Conservation (phyloP, 768 basidiomycete genomes). For the Podaxis sp. region DNA sequence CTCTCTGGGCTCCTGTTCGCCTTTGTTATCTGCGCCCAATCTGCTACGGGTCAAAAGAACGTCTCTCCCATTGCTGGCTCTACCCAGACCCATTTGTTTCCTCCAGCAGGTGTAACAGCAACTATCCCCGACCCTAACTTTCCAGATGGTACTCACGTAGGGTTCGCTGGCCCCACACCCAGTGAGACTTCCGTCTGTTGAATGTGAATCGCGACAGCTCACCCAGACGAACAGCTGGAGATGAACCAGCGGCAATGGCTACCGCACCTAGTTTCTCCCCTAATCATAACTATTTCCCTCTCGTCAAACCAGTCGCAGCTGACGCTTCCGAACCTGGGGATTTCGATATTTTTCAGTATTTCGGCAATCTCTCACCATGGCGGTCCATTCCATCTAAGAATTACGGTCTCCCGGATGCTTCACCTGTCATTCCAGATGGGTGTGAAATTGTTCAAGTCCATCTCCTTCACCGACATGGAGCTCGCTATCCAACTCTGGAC, state of each 20-base stretch:
- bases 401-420: constrained; percentile 49
- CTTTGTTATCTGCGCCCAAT: background rate
- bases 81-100: constrained; percentile 40
- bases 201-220: background rate
- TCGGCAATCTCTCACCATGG: constrained; percentile 52
- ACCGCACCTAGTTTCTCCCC: constrained; percentile 42
- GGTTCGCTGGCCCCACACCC: constrained; percentile 48
- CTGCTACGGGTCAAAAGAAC: constrained; percentile 17
- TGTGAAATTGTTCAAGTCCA: constrained; percentile 53
- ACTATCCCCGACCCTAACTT: constrained; percentile 39
- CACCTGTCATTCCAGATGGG: constrained; percentile 43
- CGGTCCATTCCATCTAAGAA: constrained; percentile 41
- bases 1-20: background rate
- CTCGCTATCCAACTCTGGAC: constrained; percentile 54
- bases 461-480: constrained; percentile 69
- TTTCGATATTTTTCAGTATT: constrained; percentile 47
- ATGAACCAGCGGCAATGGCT: constrained; percentile 38
- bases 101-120: constrained; percentile 38
- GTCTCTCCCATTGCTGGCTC: constrained; percentile 44
- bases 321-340: constrained; percentile 24
- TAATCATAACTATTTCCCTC: constrained; percentile 38
- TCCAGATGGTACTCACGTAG: constrained; percentile 40
- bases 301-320: constrained; percentile 37
- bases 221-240: constrained; percentile 33
- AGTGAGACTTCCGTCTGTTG: constrained; percentile 30